A percentile compares a stretch with the other conserved stretches of the same genome.
Evolutionary conservation across 1,139 yeast genomes (phyloP).

Genomic region (Debaryomyces nepalensis): DNA sequence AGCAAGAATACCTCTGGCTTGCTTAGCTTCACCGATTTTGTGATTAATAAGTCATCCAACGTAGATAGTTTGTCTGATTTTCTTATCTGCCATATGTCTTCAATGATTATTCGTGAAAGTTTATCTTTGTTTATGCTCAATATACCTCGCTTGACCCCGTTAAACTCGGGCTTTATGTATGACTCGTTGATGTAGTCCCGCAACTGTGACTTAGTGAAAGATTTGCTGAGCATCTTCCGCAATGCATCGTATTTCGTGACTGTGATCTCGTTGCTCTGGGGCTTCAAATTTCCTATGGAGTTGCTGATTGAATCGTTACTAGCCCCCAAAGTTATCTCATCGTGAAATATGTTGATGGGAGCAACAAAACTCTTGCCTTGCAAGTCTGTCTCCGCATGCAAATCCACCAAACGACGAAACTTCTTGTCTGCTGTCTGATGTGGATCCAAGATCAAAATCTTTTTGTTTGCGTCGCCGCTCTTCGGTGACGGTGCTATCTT

Average conservation of each 20-base stretch:
- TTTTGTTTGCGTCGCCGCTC: conserved; percentile 14
- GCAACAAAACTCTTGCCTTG: conserved; percentile 4
- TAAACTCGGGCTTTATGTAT: conserved; percentile 13
- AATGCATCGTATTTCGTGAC: conserved; percentile 17
- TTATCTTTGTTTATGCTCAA: conserved; percentile 20
- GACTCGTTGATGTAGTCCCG: conserved; percentile 22
- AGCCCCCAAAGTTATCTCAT: conserved; percentile 2
- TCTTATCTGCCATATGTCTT: conserved; percentile 45
- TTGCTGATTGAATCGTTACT: conserved; percentile 2
- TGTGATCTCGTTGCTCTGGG: conserved; percentile 18
- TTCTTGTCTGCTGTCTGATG: conserved; percentile 20
- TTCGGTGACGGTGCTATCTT: conserved; percentile 15
- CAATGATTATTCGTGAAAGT: conserved; percentile 32
- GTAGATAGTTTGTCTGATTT: conserved; percentile 33
- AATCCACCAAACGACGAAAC: conserved; percentile 14
- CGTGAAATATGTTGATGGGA: conserved; percentile 10
- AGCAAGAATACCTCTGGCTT: conserved; percentile 54
- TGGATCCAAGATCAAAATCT: conserved; percentile 24
- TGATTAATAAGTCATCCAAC: conserved; percentile 45
- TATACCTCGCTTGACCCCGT: conserved; percentile 14
- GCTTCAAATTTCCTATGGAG: conserved; percentile 21
- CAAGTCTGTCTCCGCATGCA: conserved; percentile 11
- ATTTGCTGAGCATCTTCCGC: conserved; percentile 16
- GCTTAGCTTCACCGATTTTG: conserved; percentile 40
- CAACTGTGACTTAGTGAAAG: conserved; percentile 30